Evolutionary conservation across 164 flowering plant species (phyloP).

Genomic region (Liriodendron chinense): DNA sequence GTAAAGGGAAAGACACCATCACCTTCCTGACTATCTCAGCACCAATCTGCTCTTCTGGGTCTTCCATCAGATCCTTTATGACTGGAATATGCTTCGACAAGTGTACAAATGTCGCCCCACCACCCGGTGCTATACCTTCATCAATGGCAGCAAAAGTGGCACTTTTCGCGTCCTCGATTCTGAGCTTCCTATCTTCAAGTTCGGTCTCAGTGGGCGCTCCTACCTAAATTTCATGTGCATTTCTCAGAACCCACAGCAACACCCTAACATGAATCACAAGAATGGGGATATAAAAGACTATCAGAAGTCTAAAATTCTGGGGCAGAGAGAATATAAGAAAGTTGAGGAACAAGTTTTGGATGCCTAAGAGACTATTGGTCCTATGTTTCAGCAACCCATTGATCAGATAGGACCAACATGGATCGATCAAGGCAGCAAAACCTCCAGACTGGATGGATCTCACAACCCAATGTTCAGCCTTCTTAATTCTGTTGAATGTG

Average conservation of each 20-base stretch:
- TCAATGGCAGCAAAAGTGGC: conserved; percentile 91
- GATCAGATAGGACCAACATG: no score
- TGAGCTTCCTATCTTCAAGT: conserved; percentile 84
- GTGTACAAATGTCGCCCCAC: conserved; percentile 81
- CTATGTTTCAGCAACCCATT: no score
- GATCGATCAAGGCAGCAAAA: no score
- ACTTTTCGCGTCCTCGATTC: conserved; percentile 90
- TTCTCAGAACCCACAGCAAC: conserved; percentile 12
- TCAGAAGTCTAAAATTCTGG: not conserved
- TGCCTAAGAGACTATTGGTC: no score
- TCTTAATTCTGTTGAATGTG: no score
- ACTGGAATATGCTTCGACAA: conserved; percentile 52
- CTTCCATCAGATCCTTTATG: conserved; percentile 51
- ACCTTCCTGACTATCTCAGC: conserved; percentile 80
- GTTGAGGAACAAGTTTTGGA: no score
- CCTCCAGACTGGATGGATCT: no score
- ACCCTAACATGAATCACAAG: conserved; percentile 9
- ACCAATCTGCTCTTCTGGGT: conserved; percentile 74
- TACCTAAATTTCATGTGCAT: conserved; percentile 47
- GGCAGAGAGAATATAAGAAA: not conserved
- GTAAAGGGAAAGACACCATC: not conserved
- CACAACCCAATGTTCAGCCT: no score
- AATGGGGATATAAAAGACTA: not conserved
- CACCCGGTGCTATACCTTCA: conserved; percentile 95
- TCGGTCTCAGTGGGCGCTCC: conserved; percentile 93